These are phyloP conservation scores for Fusarium oxysporum DNA, from an alignment of 2,329 filamentous ascomycete genomes.

Conservation along the genomic window DNA sequence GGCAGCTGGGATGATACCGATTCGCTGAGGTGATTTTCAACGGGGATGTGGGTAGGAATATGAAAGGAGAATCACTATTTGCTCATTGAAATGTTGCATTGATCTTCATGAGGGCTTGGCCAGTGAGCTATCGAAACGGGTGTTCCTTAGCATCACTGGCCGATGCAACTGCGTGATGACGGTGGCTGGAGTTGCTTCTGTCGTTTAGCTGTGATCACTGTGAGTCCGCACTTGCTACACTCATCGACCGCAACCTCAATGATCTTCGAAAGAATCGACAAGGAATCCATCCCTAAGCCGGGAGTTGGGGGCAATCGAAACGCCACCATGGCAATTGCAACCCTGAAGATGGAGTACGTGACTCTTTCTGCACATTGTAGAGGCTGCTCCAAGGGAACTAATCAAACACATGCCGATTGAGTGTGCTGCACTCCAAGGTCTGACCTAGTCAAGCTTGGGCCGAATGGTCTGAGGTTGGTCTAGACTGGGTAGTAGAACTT, in stretches of 20 bases:
- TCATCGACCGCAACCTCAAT: neutral
- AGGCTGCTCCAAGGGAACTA: neutral
- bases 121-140: neutral
- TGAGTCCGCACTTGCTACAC: neutral
- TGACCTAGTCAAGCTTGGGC: neutral
- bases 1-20: conserved; percentile 23
- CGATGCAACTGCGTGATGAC: neutral
- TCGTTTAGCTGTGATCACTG: neutral
- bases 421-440: neutral
- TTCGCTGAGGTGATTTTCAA: conserved; percentile 15
- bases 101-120: neutral
- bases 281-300: neutral
- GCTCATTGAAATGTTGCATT: neutral
- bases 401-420: neutral
- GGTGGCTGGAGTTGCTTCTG: neutral
- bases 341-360: neutral
- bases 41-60: neutral
- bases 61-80: neutral
- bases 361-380: neutral
- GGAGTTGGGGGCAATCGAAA: neutral
- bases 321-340: conserved; percentile 4
- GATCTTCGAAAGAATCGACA: neutral
- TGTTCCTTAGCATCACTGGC: neutral
- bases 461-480: neutral
- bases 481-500: conserved; percentile 9